These are phyloP conservation scores for Arthrobotrys musiformis DNA, from an alignment of 2,329 filamentous ascomycete species.

Conservation along the genomic window DNA sequence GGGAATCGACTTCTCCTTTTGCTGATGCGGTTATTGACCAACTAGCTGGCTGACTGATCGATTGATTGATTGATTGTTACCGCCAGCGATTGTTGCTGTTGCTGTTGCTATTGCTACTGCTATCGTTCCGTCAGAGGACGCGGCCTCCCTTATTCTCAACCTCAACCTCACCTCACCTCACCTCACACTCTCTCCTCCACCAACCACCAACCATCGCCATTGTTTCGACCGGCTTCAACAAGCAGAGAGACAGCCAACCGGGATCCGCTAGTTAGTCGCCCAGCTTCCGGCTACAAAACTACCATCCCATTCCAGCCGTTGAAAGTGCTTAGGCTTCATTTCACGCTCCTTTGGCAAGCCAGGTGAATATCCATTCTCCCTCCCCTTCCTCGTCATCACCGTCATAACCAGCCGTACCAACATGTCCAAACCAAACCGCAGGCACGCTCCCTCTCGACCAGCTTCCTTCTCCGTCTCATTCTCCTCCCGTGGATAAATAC, in stretches of 20 bases:
- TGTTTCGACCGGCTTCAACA: not conserved
- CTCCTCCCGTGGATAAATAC: not conserved
- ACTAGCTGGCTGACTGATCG: no score
- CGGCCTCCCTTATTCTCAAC: conserved; percentile 2
- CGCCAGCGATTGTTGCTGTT: not conserved
- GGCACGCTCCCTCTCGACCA: conserved; percentile 1
- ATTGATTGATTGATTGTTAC: not conserved
- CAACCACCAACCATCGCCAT: conserved; percentile 3
- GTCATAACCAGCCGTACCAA: conserved; percentile 6
- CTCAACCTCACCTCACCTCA: not conserved
- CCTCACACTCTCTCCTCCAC: not conserved
- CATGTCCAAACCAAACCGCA: not conserved
- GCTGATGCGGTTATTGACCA: not conserved
- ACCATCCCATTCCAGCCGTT: not conserved
- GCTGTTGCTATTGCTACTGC: not conserved
- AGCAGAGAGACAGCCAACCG: not conserved
- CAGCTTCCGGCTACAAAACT: not conserved
- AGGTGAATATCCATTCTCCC: conserved; percentile 15
- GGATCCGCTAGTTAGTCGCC: not conserved
- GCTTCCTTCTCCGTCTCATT: not conserved
- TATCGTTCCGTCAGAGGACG: not conserved
- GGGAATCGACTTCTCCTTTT: conserved; percentile 7
- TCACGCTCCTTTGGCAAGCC: conserved; percentile 6
- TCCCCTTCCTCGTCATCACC: not conserved
- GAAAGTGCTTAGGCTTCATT: not conserved